Evolutionary conservation across 1,284 basidiomycete species (phyloP), one percentile per base, ranked within the genome.

Genomic region (Irpex lacteus): DNA sequence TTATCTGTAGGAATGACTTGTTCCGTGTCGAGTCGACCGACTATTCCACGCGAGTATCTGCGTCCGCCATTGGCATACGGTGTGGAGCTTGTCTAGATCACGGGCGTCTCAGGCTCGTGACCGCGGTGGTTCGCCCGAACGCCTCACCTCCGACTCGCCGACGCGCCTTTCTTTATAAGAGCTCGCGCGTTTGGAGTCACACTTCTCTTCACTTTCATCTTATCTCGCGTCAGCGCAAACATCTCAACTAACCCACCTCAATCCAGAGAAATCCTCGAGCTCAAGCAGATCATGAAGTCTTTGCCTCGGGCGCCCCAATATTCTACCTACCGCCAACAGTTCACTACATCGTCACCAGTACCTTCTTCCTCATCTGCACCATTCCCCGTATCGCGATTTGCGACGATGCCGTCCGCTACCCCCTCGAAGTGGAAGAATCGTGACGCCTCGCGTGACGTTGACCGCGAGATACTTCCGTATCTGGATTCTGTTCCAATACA

Each of bases 211-310:
- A 44, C 40, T 15, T 44, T 15, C 8, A 11, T 44, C 40, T 15
- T 52, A 18, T 21, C 50, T 52, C 7, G 19, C 19, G 18, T n/a
- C 18, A 52, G 50, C 19, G 18, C 50, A 52, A 13, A 52, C 15
- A 37, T 54, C 15, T 15, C 36, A 40, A 26, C 59, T 59, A n/a
- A 60, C 40, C 32, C 44, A 32, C 36, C 60, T 52, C 62, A 21
- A 53, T 56, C 40, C 72, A 78, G 77, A 61, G 77, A 78, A 66
- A 70, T 77, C 60, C 75, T 78, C 59, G 77, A 78, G 68, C 73
- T 78, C 34, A 78, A 77, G 63, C 71, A 76, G 65, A 74, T 78
- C 34, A 73, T 74, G 57, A 69, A 75, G n/a, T 72, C 72, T 34
- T 72, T 77, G 49, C 77, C 77, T 11, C 73, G 71, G 52, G 69